Conservation (phyloP, 169 alveolate species). For the Plasmodium inui region DNA sequence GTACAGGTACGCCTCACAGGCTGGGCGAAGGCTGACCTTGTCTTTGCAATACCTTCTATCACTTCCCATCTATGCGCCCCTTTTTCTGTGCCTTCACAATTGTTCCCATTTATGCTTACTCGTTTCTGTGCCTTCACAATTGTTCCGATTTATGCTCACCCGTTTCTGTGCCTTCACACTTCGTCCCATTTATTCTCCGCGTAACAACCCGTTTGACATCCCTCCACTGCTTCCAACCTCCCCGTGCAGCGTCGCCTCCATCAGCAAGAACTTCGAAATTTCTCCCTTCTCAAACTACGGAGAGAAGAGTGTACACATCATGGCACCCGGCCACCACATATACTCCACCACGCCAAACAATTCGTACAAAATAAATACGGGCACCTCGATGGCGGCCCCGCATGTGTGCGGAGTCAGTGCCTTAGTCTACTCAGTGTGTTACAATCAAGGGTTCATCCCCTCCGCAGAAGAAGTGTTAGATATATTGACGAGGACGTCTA, state of each 20-base stretch:
- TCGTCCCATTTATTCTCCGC: too few species aligned
- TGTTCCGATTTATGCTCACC: too few species aligned
- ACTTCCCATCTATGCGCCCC: neutral
- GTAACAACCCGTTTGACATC: neutral
- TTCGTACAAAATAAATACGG: slow-evolving; percentile 70
- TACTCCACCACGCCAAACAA: slow-evolving; percentile 73
- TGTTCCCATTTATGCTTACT: neutral
- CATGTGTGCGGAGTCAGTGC: slow-evolving; percentile 77
- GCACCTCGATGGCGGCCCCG: slow-evolving; percentile 81
- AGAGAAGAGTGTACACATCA: slow-evolving; percentile 48
- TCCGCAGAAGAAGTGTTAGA: slow-evolving; percentile 66
- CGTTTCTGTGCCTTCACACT: neutral
- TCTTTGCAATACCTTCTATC: neutral
- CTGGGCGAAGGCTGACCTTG: neutral
- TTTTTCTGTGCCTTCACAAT: neutral
- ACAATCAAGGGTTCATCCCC: slow-evolving; percentile 41
- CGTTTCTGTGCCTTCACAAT: too few species aligned
- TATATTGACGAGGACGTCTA: slow-evolving; percentile 49
- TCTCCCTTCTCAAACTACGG: slow-evolving; percentile 78
- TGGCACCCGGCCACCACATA: slow-evolving; percentile 79
- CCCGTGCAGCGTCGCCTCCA: slow-evolving; percentile 56
- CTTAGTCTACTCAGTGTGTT: slow-evolving; percentile 72
- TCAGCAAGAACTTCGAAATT: slow-evolving; percentile 49
- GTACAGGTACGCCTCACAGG: slow-evolving; percentile 19
- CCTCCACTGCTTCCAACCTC: neutral